Conservation (phyloP, 2,329 filamentous ascomycete species). For the Achaetomium macrosporum region DNA sequence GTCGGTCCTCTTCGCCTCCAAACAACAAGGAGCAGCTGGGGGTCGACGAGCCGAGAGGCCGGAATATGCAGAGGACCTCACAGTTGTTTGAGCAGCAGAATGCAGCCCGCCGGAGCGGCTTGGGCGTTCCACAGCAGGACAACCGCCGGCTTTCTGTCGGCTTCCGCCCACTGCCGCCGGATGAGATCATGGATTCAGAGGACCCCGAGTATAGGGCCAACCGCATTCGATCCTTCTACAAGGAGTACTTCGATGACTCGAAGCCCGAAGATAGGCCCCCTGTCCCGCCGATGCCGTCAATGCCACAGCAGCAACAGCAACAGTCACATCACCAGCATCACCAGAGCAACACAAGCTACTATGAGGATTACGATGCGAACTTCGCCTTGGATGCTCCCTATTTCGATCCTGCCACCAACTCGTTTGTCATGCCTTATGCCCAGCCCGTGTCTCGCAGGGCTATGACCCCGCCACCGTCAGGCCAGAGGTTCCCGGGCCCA, state of each 20-base stretch:
- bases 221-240: slow-evolving; percentile 97
- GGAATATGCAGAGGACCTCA: slow-evolving; percentile 29
- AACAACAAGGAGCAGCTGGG: slow-evolving; percentile 22
- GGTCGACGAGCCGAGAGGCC: slow-evolving; percentile 32
- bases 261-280: slow-evolving; percentile 44
- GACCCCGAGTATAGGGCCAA: slow-evolving; percentile 93
- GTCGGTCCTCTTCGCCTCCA: slow-evolving; percentile 14
- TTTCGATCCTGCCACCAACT: slow-evolving; percentile 61
- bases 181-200: slow-evolving; percentile 71
- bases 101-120: slow-evolving; percentile 28
- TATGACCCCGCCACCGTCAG: slow-evolving; percentile 84
- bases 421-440: slow-evolving; percentile 76
- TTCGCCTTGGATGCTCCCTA: slow-evolving; percentile 63
- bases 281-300: slow-evolving; percentile 31
- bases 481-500: slow-evolving; percentile 38
- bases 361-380: slow-evolving; percentile 69
- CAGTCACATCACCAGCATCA: slow-evolving; percentile 11
- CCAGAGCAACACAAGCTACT: slow-evolving; percentile 37
- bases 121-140: slow-evolving; percentile 51
- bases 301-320: slow-evolving; percentile 22
- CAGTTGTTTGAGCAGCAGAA: slow-evolving; percentile 28
- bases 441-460: slow-evolving; percentile 81
- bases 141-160: slow-evolving; percentile 60
- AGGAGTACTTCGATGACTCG: slow-evolving; percentile 94
- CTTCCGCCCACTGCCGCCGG: slow-evolving; percentile 80